Base-by-base conservation (phyloP, 75 land plant species). In the Sequoia sempervirens region DNA sequence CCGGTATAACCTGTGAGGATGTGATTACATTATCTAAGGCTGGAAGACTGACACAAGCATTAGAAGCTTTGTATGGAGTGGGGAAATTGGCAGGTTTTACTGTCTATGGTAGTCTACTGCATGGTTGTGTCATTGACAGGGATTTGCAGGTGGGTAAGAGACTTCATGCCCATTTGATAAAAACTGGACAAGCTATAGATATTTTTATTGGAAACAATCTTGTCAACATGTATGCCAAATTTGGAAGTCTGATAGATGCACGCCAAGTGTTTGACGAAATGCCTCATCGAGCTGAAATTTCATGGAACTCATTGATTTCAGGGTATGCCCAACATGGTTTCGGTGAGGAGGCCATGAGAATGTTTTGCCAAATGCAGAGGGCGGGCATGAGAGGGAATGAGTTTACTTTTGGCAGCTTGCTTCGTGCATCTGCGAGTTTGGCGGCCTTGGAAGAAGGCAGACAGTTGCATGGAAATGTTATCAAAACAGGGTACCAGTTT, bases 241-340 rank as follows among this genome's bases (percentile, higher is more conserved):
- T 87, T 54, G 85, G 82, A 6, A n/a, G 17, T 32, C 45, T 88
- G 54, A 53, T 13, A 4, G 50, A 54, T 14, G 85, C 89, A 17
- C 85, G 80, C n/a, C 46, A 80, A 32, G 46, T 88, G 87, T 83
- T 88, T 47, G 87, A 86, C 78, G 80, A 79, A 81, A 83, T 88
- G 83, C 61, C 82, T 26, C 1, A 20, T 18, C 61, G 80, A 40
- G 81, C 80, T 79, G 85, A 82, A 20, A 86, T 83, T 30, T 84
- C 89, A 10, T 88, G 88, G 88, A 88, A 87, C 45, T 80, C 88
- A 15, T 79, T 92, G n/a, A 86, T 88, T 30, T 83, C 89, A 2
- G 84, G 83, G 79, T 86, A 88, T 52, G 43, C 72, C 50, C 85
- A 81, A 32, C 70, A 38, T 28, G 88, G 87, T 9, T 46, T 69